Conservation (phyloP, 371 early-diverging fungal genomes). For the Apophysomyces variabilis region DNA sequence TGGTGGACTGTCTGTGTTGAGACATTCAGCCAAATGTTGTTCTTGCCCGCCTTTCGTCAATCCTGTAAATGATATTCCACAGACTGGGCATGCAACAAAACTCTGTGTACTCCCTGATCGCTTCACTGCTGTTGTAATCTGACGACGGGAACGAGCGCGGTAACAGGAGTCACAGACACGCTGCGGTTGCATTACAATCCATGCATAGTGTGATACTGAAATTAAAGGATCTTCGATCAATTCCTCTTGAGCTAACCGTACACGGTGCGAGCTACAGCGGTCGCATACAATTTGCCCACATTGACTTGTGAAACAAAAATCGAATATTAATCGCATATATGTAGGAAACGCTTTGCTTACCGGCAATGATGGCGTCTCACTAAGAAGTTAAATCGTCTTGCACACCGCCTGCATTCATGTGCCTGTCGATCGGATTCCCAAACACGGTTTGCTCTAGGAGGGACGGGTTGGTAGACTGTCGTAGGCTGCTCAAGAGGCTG, state of each 20-base stretch:
- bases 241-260: slow-evolving; percentile 48
- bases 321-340: neutral
- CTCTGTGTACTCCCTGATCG: slow-evolving; percentile 57
- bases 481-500: neutral
- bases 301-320: slow-evolving; percentile 36
- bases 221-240: slow-evolving; percentile 52
- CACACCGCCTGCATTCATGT: slow-evolving; percentile 64
- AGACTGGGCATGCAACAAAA: slow-evolving; percentile 87
- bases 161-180: slow-evolving; percentile 55
- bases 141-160: slow-evolving; percentile 10
- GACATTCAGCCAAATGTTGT: slow-evolving; percentile 75
- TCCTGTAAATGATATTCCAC: slow-evolving; percentile 54
- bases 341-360: slow-evolving; percentile 12
- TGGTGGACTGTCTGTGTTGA: slow-evolving; percentile 52
- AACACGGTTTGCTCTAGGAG: slow-evolving; percentile 16
- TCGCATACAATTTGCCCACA: slow-evolving; percentile 82
- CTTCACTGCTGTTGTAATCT: slow-evolving; percentile 27
- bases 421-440: slow-evolving; percentile 82
- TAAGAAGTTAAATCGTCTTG: slow-evolving; percentile 63
- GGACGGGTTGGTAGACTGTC: slow-evolving; percentile 13
- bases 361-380: slow-evolving; percentile 80
- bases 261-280: slow-evolving; percentile 62
- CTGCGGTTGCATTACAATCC: slow-evolving; percentile 47
- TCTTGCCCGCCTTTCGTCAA: slow-evolving; percentile 68
- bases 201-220: slow-evolving; percentile 40